Base-by-base conservation (phyloP, 805 yeast genomes). In the Saccharomyces kudriavzevii region DNA sequence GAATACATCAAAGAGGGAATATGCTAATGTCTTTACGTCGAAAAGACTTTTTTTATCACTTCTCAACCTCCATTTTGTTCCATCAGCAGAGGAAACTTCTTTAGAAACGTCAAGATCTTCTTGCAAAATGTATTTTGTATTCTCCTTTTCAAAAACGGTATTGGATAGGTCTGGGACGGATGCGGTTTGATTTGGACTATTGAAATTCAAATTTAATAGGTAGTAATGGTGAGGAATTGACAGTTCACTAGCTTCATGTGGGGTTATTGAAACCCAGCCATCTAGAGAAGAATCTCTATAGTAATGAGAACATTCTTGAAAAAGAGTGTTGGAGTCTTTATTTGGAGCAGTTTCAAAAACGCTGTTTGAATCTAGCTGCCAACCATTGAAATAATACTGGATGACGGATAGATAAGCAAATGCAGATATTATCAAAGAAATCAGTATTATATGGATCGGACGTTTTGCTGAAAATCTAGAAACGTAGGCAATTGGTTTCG, bases 361-460 rank as follows among this genome's bases (percentile, higher is more conserved):
- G 30, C 58, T 56, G 11, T 52, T 56, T 5, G 59, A 57, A 68
- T 62, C 66, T 70, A 57, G 56, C 55, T 56, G 65, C 77, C 54
- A 82, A 50, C 66, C 65, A 52, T 56, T 78, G 51, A 79, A 73
- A 66, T 84, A 85, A 56, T 84, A 83, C 59, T 85, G 89, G 35
- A 86, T 81, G 2, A 85, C 79, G 3, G 91, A 79, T 54, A 91
- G 76, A 67, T 91, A 92, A 8, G 92, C 85, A 51, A 87, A 72
- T 2, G 96, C 85, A 2, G 96, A 94, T 45, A 89, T 67, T 49
- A 90, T 71, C 13, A 92, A 77, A 5, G 89, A 79, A 53, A 81
- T 64, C 48, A 89, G 81, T 51, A 91, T 83, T 52, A 89, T 79
- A 70, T 91, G 98, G 60, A 92, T 88, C 17, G 99, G 99, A 65